Evolutionary conservation across 2,329 filamentous ascomycete genomes (phyloP).

Genomic region (Penicillium sp.): DNA sequence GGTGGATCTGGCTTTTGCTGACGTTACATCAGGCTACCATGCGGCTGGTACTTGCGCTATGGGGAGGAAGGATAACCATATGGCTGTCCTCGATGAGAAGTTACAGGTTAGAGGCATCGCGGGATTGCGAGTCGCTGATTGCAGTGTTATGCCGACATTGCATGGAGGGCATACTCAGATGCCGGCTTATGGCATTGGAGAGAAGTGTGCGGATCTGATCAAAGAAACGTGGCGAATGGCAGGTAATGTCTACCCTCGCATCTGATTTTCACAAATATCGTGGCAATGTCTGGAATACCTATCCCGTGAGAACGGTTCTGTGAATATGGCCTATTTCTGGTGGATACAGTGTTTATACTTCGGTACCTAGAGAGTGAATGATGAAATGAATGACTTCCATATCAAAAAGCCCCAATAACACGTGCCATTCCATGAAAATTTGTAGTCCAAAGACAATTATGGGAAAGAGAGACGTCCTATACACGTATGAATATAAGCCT

Average conservation of each 20-base stretch:
- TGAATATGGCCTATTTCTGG: too few relatives aligned
- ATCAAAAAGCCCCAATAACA: neutral
- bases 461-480: neutral
- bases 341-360: too few relatives aligned
- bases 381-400: too few relatives aligned
- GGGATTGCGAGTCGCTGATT: conserved; percentile 54
- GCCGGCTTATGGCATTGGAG: conserved; percentile 57
- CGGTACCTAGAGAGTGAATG: too few relatives aligned
- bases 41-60: conserved; percentile 57
- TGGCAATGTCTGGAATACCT: neutral
- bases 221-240: conserved; percentile 37
- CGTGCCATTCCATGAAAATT: neutral
- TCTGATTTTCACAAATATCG: conserved; percentile 3
- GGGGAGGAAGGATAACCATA: conserved; percentile 47
- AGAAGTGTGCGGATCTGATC: conserved; percentile 53
- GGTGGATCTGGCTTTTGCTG: neutral
- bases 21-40: conserved; percentile 48
- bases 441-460: neutral
- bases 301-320: too few relatives aligned
- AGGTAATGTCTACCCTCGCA: conserved; percentile 18
- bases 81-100: conserved; percentile 53
- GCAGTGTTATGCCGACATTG: conserved; percentile 51
- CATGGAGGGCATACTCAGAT: conserved; percentile 55
- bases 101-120: conserved; percentile 53
- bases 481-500: neutral